Percentiles rank a stretch among this genome's conserved stretches.
Evolutionary conservation across 306 rosid genomes (phyloP).

Genomic region (Astragalus membranaceus): DNA sequence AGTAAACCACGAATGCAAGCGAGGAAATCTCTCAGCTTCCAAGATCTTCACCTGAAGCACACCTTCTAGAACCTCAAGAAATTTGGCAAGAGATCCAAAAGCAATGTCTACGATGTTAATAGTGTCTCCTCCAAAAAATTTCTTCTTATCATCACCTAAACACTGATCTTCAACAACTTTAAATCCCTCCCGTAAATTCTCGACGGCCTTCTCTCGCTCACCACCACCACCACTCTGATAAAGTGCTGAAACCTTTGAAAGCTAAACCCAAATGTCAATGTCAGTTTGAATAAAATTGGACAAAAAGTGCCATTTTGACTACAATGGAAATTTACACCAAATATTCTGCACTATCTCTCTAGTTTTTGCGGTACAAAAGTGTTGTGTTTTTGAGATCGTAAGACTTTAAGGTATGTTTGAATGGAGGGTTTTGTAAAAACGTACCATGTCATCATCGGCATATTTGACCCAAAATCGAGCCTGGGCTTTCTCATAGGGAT

Average conservation of each 20-base stretch:
- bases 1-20: no score
- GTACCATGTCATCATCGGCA: conserved; percentile 25
- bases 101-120: conserved; percentile 32
- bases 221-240: neutral
- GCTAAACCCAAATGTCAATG: neutral
- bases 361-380: no score
- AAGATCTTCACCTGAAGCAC: neutral
- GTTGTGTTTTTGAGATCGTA: no score
- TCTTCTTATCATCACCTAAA: conserved; percentile 5
- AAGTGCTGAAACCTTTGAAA: neutral
- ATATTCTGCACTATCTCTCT: no score
- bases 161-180: conserved; percentile 15
- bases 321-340: no score
- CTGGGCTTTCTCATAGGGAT: conserved; percentile 34
- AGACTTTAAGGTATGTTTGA: no score
- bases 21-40: no score
- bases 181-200: neutral
- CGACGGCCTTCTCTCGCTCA: conserved; percentile 6
- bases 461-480: conserved; percentile 47
- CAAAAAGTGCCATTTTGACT: no score
- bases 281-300: neutral
- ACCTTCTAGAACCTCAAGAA: conserved; percentile 3
- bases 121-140: conserved; percentile 27
- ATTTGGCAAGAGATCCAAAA: neutral
- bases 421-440: neutral